Base-by-base conservation (phyloP, 345 rosid species). In the Diplotaxis tenuifolia region DNA sequence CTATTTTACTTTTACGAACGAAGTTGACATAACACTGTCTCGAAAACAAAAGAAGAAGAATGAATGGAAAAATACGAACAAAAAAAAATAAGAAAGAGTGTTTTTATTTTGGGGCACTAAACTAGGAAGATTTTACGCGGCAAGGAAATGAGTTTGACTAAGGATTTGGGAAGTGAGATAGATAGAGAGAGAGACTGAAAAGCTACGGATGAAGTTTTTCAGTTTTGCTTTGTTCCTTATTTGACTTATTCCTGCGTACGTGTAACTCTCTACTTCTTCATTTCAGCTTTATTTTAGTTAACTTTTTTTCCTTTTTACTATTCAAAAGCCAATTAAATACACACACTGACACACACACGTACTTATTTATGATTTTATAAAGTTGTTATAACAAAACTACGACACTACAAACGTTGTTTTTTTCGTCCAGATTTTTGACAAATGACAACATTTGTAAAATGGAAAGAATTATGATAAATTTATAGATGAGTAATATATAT, bases 141-240 rank as follows among this genome's bases (percentile, higher is more conserved):
- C 52, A 50, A 62, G 56, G 64, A 53, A 52, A 68, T 68, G 74
- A 67, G 67, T 61, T 75, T 68, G 79, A 75, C 79, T 59, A 3
- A 18, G 31, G 25, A 53, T 8, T 53, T 29, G 14, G 28, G 40
- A 20, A 47, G 47, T 56, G 19, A 10, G 28, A 63, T 25, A 50
- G 8, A 15, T n/a, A 10, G 28, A 63, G 28, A 50, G 8, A 15
- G 21, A 63, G 71, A 56, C 77, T 73, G 19, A 45, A 73, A 73
- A 73, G 66, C 71, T 73, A 74, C 71, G 45, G 60, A 18, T 27
- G 14, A 19, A 20, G 25, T 50, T 67, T 16, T 49, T 67, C 56
- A 59, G 73, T 67, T 67, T 47, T 75, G 68, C 68, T 75, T 75
- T 68, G 79, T 53, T 12, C 65, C 49, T 75, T 68, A 27, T 75